phyloP scores from a whole-genome alignment of 2,329 filamentous ascomycete species.

The Talaromyces funiculosus region DNA sequence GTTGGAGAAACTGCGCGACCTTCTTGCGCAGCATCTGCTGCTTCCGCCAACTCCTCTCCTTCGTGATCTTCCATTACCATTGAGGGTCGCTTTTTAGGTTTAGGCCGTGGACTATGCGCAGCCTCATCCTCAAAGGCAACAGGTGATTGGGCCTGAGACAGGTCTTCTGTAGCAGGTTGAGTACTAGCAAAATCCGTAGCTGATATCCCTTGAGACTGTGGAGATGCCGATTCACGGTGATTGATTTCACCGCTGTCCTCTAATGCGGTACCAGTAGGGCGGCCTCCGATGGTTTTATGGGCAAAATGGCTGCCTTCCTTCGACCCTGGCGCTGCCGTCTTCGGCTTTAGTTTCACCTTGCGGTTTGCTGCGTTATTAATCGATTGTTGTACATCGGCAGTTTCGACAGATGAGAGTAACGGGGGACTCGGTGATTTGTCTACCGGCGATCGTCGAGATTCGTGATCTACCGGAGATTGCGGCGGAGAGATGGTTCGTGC shows the following conservation, averaged over 20 bases:
- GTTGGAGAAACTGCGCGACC: background rate
- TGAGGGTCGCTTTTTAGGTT: slow-evolving; percentile 33
- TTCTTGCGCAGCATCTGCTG: slow-evolving; percentile 4
- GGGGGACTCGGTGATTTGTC: slow-evolving; percentile 17
- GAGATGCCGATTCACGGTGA: background rate
- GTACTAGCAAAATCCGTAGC: background rate
- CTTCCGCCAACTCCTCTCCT: slow-evolving; percentile 24
- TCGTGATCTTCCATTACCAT: slow-evolving; percentile 39
- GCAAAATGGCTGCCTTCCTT: slow-evolving; percentile 25
- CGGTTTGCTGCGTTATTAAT: slow-evolving; percentile 24
- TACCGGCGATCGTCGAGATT: slow-evolving; percentile 13
- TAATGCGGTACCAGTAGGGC: slow-evolving; percentile 21
- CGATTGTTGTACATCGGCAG: slow-evolving; percentile 17
- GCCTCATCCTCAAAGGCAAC: background rate
- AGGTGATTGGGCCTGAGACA: background rate
- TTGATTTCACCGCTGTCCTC: background rate
- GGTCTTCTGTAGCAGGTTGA: background rate
- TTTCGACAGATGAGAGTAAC: slow-evolving; percentile 20
- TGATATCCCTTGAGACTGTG: background rate
- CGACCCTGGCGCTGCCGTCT: slow-evolving; percentile 18
- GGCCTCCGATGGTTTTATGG: slow-evolving; percentile 23
- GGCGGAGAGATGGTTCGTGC: slow-evolving; percentile 38
- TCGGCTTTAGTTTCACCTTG: slow-evolving; percentile 24
- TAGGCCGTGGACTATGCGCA: slow-evolving; percentile 20
- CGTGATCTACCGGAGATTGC: slow-evolving; percentile 18